phyloP scores from a whole-genome alignment of 2,329 filamentous ascomycete genomes.

The Parascedosporium putredinis region DNA sequence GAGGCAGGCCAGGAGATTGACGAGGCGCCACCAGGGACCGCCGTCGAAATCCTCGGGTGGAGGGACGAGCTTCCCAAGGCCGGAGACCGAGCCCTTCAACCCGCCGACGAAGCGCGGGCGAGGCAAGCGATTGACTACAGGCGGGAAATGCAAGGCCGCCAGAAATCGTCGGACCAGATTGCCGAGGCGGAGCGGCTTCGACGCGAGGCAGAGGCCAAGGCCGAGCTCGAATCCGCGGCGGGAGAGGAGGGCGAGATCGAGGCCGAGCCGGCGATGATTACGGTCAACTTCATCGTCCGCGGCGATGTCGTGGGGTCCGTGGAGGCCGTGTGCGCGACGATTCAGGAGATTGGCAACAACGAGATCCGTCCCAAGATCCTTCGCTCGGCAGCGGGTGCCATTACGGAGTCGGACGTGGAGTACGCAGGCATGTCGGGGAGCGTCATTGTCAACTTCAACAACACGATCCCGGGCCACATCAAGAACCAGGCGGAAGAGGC shows the following conservation, averaged over 20 bases:
- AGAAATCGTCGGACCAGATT: slow-evolving; percentile 69
- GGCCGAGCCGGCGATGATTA: slow-evolving; percentile 32
- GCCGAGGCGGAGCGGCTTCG: slow-evolving; percentile 59
- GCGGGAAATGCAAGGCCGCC: slow-evolving; percentile 57
- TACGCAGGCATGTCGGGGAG: slow-evolving; percentile 70
- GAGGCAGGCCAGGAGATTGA: slow-evolving; percentile 65
- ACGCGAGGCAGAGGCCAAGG: slow-evolving; percentile 39
- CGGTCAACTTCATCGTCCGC: slow-evolving; percentile 77
- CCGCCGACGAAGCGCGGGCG: slow-evolving; percentile 65
- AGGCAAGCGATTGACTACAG: slow-evolving; percentile 71
- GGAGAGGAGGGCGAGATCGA: slow-evolving; percentile 23
- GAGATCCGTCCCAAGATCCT: slow-evolving; percentile 73
- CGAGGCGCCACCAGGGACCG: slow-evolving; percentile 75
- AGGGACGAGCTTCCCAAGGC: slow-evolving; percentile 68
- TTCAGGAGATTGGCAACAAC: slow-evolving; percentile 71
- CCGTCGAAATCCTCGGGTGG: slow-evolving; percentile 94
- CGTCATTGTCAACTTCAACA: slow-evolving; percentile 81
- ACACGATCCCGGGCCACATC: slow-evolving; percentile 55
- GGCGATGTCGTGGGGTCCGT: slow-evolving; percentile 90
- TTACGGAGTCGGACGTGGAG: slow-evolving; percentile 81
- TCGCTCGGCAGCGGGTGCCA: slow-evolving; percentile 63
- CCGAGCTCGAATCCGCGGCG: slow-evolving; percentile 24
- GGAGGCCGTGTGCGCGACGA: slow-evolving; percentile 72
- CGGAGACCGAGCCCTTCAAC: slow-evolving; percentile 80
- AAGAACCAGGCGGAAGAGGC: slow-evolving; percentile 56